phyloP scores from a whole-genome alignment of 768 basidiomycete genomes.

The Dacryopinax spathularia region DNA sequence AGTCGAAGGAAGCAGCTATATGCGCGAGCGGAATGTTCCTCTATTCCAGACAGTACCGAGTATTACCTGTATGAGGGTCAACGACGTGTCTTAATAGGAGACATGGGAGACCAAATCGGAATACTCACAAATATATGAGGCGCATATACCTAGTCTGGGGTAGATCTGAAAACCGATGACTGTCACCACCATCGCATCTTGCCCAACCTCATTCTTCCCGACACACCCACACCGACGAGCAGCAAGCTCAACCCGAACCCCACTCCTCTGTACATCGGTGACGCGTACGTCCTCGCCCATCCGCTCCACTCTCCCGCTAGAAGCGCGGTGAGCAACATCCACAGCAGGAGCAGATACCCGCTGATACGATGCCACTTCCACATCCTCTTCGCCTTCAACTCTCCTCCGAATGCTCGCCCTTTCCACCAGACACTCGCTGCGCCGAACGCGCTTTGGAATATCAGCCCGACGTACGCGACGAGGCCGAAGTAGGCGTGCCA shows the following conservation, averaged over 20 bases:
- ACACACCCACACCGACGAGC: neutral
- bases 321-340: neutral
- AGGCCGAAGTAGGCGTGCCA: slow-evolving; percentile 72
- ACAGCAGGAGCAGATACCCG: neutral
- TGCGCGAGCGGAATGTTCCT: too few species aligned
- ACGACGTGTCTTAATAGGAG: too few species aligned
- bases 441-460: slow-evolving; percentile 45
- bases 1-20: too few species aligned
- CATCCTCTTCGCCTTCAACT: slow-evolving; percentile 49
- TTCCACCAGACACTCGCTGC: slow-evolving; percentile 65
- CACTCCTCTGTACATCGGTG: neutral
- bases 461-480: slow-evolving; percentile 45
- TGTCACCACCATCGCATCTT: neutral
- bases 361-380: slow-evolving; percentile 66
- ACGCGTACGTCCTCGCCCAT: neutral
- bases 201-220: neutral
- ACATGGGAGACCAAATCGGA: too few species aligned
- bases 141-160: too few species aligned
- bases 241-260: neutral
- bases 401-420: slow-evolving; percentile 58
- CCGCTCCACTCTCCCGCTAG: neutral
- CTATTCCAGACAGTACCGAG: too few species aligned
- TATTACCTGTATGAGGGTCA: too few species aligned
- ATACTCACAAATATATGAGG: too few species aligned
- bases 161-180: too few species aligned